Conservation (phyloP, 805 yeast genomes). For the Isabelozyma rhagii region DNA sequence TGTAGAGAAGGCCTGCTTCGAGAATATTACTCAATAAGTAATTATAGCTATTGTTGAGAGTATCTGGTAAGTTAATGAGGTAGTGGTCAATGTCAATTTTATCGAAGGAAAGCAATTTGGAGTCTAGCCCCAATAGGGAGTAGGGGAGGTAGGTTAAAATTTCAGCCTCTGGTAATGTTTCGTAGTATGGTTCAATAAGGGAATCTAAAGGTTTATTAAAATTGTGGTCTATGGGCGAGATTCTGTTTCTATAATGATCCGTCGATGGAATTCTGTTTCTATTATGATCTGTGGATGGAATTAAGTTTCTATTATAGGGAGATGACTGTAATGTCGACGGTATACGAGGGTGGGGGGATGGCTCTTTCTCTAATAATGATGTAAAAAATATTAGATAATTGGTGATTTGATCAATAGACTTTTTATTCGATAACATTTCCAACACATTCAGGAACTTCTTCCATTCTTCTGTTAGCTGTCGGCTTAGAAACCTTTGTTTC, state of each 20-base stretch:
- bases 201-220: slow-evolving; percentile 3
- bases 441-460: slow-evolving; percentile 25
- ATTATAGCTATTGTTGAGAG: slow-evolving; percentile 53
- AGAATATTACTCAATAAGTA: slow-evolving; percentile 53
- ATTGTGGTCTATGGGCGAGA: not conserved
- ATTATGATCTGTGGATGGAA: slow-evolving; percentile 1
- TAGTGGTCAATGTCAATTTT: slow-evolving; percentile 17
- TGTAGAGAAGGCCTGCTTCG: slow-evolving; percentile 72
- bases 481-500: slow-evolving; percentile 22
- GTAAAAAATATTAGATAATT: slow-evolving; percentile 33
- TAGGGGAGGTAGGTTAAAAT: slow-evolving; percentile 49
- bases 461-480: slow-evolving; percentile 30
- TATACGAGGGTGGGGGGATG: not conserved
- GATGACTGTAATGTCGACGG: slow-evolving; percentile 6
- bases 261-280: not conserved
- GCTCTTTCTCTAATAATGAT: slow-evolving; percentile 7
- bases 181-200: slow-evolving; percentile 25
- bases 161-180: slow-evolving; percentile 23
- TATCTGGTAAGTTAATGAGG: slow-evolving; percentile 43
- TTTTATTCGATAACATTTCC: slow-evolving; percentile 23
- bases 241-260: too few relatives aligned
- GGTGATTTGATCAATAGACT: slow-evolving; percentile 28
- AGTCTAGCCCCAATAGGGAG: slow-evolving; percentile 60
- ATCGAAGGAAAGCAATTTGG: slow-evolving; percentile 50
- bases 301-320: slow-evolving; percentile 7